These are phyloP conservation scores for Triglochin maritima DNA, from an alignment of 106 monocot species.

Conservation along the genomic window DNA sequence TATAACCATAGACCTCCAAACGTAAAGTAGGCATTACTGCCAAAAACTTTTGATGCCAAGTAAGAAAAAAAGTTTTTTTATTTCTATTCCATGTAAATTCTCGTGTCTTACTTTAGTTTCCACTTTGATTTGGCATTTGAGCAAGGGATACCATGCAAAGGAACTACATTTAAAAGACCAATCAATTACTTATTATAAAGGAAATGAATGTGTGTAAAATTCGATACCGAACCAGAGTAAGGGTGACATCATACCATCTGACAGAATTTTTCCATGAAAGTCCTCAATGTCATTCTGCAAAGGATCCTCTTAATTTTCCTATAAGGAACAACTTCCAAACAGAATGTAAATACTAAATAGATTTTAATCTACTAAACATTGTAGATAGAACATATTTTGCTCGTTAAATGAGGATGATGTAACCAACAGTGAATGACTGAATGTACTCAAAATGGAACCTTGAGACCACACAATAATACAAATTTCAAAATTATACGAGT, in stretches of 20 bases:
- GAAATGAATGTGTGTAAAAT: neutral
- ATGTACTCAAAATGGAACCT: neutral
- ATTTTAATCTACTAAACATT: too few species aligned
- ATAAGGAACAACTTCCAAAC: neutral
- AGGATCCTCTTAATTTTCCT: conserved; percentile 15
- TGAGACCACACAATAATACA: too few species aligned
- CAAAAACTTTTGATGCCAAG: too few species aligned
- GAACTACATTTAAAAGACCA: conserved; percentile 3
- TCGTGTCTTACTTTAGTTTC: conserved; percentile 19
- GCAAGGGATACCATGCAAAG: neutral
- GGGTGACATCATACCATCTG: neutral
- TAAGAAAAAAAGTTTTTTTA: neutral
- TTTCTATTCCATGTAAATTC: neutral
- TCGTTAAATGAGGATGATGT: too few species aligned
- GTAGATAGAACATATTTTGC: too few species aligned
- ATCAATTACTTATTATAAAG: neutral
- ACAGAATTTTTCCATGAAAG: conserved; percentile 10
- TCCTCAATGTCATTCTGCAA: conserved; percentile 15
- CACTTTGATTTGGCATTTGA: conserved; percentile 10
- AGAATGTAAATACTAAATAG: neutral
- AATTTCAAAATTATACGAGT: too few species aligned
- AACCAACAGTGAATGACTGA: too few species aligned
- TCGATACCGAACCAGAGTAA: neutral
- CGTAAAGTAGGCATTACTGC: neutral
- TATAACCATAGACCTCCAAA: conserved; percentile 64